Base-by-base conservation (phyloP, 2,329 filamentous ascomycete genomes). In the Colletotrichum sp. region DNA sequence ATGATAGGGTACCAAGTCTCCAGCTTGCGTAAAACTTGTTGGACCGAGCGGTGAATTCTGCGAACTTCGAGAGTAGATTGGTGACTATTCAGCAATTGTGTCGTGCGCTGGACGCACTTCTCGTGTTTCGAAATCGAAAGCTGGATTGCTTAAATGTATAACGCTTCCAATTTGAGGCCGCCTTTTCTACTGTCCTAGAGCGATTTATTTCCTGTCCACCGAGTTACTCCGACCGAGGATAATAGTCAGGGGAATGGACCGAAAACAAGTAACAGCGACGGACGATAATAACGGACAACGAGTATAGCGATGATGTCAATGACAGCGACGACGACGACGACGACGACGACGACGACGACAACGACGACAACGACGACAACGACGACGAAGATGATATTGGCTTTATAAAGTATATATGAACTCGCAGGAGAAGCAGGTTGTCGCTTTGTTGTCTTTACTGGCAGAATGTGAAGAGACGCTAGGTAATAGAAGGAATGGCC, bases 341-440 rank as follows among this genome's bases (percentile, higher is more conserved):
- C 15, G 34, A 36, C 34, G 36, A 36, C 34, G 34, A 39, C 36
- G 36, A 39, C 36, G 36, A 36, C 34, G 26, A 26, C 24, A 7
- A 16, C 15, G 15, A 36, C 34, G 36, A 36, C 34, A 13, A 39
- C 36, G 36, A 39, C 34, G 36, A 36, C 34, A 4, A 26, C 26
- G 13, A 36, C 34, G 34, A 39, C 36, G 36, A 39, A 8, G 16
- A 39, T n/a, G 3, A 44, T 44, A 6, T 5, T n/a, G 3, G 18
- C 8, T 6, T 18, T 10, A 10, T 44, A 44, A 0, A 44, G 16
- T 3, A 6, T 0, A n/a, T 10, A 44, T 0, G 0, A 6, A 44
- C 39, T 5, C 9, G 2, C 8, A 18, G 39, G 39, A 44, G 3
- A 44, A 10, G 34, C 15, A 36, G 34, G 15, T 36, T 16, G 34